Percentiles rank a stretch among this genome's conserved stretches.
Evolutionary conservation across 1,284 basidiomycete species (phyloP).

Genomic region (Ceratobasidium sp.): DNA sequence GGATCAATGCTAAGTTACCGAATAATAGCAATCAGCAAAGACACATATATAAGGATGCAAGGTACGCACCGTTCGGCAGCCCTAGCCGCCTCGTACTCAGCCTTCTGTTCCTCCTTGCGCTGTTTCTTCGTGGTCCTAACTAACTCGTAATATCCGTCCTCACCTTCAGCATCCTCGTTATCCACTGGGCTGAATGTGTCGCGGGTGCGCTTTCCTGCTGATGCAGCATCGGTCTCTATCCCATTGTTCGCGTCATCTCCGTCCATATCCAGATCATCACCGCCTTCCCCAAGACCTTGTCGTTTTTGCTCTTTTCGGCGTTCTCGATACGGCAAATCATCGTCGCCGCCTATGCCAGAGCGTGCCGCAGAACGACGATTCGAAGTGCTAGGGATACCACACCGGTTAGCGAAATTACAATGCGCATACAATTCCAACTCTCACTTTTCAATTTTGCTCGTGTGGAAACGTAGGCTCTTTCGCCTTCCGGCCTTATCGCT

Average conservation of each 20-base stretch:
- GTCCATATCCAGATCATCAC: slow-evolving; percentile 65
- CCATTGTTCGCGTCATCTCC: slow-evolving; percentile 60
- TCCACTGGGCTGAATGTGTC: slow-evolving; percentile 40
- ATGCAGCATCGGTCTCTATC: slow-evolving; percentile 45
- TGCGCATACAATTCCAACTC: background rate
- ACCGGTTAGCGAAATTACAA: background rate
- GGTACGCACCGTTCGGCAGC: slow-evolving; percentile 66
- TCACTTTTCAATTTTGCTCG: slow-evolving; percentile 74
- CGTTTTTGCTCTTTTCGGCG: slow-evolving; percentile 64
- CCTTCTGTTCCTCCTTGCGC: slow-evolving; percentile 79
- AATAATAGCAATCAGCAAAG: slow-evolving; percentile 22
- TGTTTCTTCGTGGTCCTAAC: slow-evolving; percentile 76
- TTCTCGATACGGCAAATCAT: slow-evolving; percentile 84
- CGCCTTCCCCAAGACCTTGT: slow-evolving; percentile 58
- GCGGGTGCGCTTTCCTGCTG: slow-evolving; percentile 16
- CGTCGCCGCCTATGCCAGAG: slow-evolving; percentile 71
- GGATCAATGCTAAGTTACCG: slow-evolving; percentile 55
- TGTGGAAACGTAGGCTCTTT: slow-evolving; percentile 85
- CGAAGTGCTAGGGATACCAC: background rate
- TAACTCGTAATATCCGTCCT: slow-evolving; percentile 85
- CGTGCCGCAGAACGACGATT: slow-evolving; percentile 56
- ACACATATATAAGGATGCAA: background rate
- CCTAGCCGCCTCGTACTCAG: slow-evolving; percentile 72
- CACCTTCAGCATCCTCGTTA: slow-evolving; percentile 51
- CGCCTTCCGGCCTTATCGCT: slow-evolving; percentile 82